A percentile compares a stretch with the other conserved stretches of the same genome.
Conservation (phyloP, 768 basidiomycete genomes). For the Omphalotus guepiniiformis region DNA sequence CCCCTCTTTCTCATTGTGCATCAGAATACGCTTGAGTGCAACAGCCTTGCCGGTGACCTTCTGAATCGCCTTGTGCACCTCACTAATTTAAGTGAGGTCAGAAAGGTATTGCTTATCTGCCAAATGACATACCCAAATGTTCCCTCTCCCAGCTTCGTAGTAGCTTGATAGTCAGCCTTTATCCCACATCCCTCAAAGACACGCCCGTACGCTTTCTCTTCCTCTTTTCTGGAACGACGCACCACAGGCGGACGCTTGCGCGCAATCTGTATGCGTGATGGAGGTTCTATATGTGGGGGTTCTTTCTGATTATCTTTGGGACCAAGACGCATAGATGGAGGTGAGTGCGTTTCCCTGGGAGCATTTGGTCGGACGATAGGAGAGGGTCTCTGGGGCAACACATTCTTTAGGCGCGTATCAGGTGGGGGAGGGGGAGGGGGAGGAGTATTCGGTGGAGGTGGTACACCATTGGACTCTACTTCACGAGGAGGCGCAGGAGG, state of each 20-base stretch:
- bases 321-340: conserved; percentile 26
- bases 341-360: conserved; percentile 43
- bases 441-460: conserved; percentile 21
- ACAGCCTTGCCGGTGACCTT: conserved; percentile 57
- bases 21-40: conserved; percentile 90
- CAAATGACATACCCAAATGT: conserved; percentile 79
- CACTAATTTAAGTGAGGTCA: conserved; percentile 38
- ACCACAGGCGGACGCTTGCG: neutral
- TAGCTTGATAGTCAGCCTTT: conserved; percentile 73
- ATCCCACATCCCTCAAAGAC: conserved; percentile 65
- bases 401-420: conserved; percentile 21
- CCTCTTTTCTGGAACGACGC: conserved; percentile 57
- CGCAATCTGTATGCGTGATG: neutral
- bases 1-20: conserved; percentile 96
- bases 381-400: conserved; percentile 15
- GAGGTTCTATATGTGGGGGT: conserved; percentile 5
- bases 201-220: conserved; percentile 63
- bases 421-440: conserved; percentile 36
- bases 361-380: conserved; percentile 31
- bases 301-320: neutral
- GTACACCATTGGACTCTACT: conserved; percentile 6
- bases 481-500: conserved; percentile 20
- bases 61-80: conserved; percentile 87
- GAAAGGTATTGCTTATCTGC: neutral
- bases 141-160: conserved; percentile 91